Evolutionary conservation across 768 basidiomycete species (phyloP).

Genomic region (Hysterangium stoloniferum): DNA sequence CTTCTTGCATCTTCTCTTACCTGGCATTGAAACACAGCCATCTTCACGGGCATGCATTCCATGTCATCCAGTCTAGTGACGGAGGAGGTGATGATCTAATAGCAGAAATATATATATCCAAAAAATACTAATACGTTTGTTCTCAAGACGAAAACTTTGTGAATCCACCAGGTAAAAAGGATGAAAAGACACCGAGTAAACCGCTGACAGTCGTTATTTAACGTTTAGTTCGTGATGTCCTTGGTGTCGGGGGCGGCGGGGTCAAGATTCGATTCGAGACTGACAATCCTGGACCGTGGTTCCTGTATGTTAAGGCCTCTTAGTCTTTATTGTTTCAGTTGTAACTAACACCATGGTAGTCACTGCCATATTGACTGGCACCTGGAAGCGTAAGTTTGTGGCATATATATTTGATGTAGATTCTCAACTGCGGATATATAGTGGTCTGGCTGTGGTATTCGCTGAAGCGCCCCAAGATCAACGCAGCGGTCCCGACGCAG

Average conservation of each 20-base stretch:
- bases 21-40: too few species aligned
- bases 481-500: too few species aligned
- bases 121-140: too few species aligned
- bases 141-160: too few species aligned
- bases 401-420: too few species aligned
- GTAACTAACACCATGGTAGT: slow-evolving; percentile 19
- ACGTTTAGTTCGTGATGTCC: slow-evolving; percentile 5
- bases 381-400: slow-evolving; percentile 16
- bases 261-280: slow-evolving; percentile 43
- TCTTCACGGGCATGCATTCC: background rate
- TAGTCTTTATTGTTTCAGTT: background rate
- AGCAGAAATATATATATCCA: too few species aligned
- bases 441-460: slow-evolving; percentile 31
- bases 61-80: background rate
- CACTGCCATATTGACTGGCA: slow-evolving; percentile 43
- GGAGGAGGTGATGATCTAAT: too few species aligned
- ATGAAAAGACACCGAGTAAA: too few species aligned
- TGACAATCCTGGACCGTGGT: slow-evolving; percentile 46
- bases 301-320: background rate
- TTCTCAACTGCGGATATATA: too few species aligned
- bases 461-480: slow-evolving; percentile 25
- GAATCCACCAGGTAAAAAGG: background rate
- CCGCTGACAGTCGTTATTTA: too few species aligned
- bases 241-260: slow-evolving; percentile 18
- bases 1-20: too few species aligned